Evolutionary conservation across 352 stramenopile genomes (phyloP), one percentile per base, ranked within the genome.

Genomic region (Pythium aquatile): DNA sequence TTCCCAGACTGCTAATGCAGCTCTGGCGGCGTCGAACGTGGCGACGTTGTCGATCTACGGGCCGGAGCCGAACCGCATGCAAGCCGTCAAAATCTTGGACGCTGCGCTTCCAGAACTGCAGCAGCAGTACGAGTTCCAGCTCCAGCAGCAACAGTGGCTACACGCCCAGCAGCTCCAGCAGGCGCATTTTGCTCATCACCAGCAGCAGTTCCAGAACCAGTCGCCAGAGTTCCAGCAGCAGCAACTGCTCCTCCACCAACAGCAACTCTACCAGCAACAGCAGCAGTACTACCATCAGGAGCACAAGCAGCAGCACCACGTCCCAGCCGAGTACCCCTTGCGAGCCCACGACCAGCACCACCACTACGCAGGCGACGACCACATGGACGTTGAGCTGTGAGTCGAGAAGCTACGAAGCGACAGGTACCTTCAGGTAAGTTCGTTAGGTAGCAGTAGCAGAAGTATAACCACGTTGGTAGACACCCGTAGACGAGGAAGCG

Each of bases 21-120:
- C 39, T 52, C 24, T 59, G 29, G 8, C 59, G 32, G 47, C 55
- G 61, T 59, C 62, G 26, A 61, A 80, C 20, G 70, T 76, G 17
- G 58, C 78, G 5, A 90, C 74, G 24, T 56, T 94, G n/a, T 86
- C 79, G 5, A 92, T 94, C 58, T 91, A 90, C 48, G 86, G 83
- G 78, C 42, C 57, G 28, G 78, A 91, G 53, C 54, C 70, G 16
- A 81, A 77, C 61, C 77, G 85, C 8, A 60, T 79, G 48, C 72
- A 83, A 51, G 85, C 81, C 32, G 79, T 94, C 11, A 68, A 75
- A 16, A 70, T 79, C 39, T 58, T 92, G 7, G 81, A 92, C 56
- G 71, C 74, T 0, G 87, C 85, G 40, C 65, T 94, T 37, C 53
- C 81, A 0, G 76, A 91, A n/a, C 79, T 87, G 68, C 72, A 87